Conservation (phyloP, 1,284 basidiomycete genomes). For the Cryptococcus sp. region DNA sequence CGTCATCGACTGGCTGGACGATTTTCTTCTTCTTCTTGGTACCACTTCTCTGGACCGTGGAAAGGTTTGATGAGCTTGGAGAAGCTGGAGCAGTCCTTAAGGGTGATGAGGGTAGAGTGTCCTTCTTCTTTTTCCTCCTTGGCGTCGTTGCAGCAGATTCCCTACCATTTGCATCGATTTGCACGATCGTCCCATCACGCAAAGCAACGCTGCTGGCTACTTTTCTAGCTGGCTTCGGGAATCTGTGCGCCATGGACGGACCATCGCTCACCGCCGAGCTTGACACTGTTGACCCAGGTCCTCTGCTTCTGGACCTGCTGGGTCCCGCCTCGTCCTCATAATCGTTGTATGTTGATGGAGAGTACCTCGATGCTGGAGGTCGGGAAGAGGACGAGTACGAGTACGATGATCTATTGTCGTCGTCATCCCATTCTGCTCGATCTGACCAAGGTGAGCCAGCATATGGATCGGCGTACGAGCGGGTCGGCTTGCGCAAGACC, state of each 20-base stretch:
- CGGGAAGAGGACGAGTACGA: constrained; percentile 6
- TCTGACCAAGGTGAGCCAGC: constrained; percentile 38
- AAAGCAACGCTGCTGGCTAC: constrained; percentile 22
- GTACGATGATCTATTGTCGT: background rate
- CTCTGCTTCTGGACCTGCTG: constrained; percentile 13
- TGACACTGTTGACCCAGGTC: constrained; percentile 13
- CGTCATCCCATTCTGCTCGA: constrained; percentile 8
- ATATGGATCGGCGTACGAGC: constrained; percentile 42
- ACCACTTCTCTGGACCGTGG: background rate
- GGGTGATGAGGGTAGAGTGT: background rate
- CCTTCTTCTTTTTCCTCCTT: constrained; percentile 13
- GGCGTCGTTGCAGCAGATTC: background rate
- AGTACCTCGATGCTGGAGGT: constrained; percentile 12
- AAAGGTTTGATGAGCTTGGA: too few species aligned
- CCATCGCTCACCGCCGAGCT: constrained; percentile 12
- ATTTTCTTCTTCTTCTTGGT: constrained; percentile 35
- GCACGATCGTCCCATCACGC: constrained; percentile 19
- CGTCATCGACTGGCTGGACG: constrained; percentile 1
- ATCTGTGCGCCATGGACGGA: constrained; percentile 18
- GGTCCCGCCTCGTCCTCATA: constrained; percentile 12
- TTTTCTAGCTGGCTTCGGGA: constrained; percentile 31
- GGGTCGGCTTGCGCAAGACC: constrained; percentile 42
- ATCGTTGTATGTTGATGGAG: background rate
- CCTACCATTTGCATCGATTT: constrained; percentile 2
- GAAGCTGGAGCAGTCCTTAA: background rate